These are phyloP conservation scores for Echium plantagineum DNA, from an alignment of 257 asterid species.

Conservation along the genomic window DNA sequence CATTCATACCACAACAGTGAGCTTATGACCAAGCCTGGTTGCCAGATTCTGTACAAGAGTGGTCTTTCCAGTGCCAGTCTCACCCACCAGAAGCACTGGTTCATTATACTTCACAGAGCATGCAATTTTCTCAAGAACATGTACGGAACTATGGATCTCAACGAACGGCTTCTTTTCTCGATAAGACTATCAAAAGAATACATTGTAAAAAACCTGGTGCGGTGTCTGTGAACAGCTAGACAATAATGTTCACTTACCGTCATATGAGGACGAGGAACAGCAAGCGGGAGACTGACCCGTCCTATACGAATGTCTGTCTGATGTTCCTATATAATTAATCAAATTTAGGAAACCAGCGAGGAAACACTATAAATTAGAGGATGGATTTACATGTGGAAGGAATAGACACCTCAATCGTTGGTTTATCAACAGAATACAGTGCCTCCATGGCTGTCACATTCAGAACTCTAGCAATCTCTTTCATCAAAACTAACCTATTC, in stretches of 20 bases:
- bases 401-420: slow-evolving; percentile 53
- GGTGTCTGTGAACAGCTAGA: slow-evolving; percentile 4
- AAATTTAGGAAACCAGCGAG: slow-evolving; percentile 13
- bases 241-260: slow-evolving; percentile 31
- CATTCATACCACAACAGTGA: slow-evolving; percentile 73
- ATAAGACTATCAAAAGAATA: slow-evolving; percentile 27
- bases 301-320: slow-evolving; percentile 47
- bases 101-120: slow-evolving; percentile 72
- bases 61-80: slow-evolving; percentile 97
- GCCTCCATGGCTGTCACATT: slow-evolving; percentile 35
- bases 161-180: slow-evolving; percentile 59
- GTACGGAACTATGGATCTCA: slow-evolving; percentile 59
- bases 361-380: not conserved
- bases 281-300: slow-evolving; percentile 38
- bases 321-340: slow-evolving; percentile 32
- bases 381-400: not conserved
- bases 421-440: slow-evolving; percentile 66
- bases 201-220: not conserved
- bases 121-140: slow-evolving; percentile 85
- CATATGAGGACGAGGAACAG: slow-evolving; percentile 29
- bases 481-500: slow-evolving; percentile 59
- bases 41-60: slow-evolving; percentile 91
- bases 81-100: slow-evolving; percentile 96
- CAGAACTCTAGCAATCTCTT: slow-evolving; percentile 65
- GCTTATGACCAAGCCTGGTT: slow-evolving; percentile 61